phyloP scores from a whole-genome alignment of 179 eudicot genomes.

The Sideroxylon spinosum region DNA sequence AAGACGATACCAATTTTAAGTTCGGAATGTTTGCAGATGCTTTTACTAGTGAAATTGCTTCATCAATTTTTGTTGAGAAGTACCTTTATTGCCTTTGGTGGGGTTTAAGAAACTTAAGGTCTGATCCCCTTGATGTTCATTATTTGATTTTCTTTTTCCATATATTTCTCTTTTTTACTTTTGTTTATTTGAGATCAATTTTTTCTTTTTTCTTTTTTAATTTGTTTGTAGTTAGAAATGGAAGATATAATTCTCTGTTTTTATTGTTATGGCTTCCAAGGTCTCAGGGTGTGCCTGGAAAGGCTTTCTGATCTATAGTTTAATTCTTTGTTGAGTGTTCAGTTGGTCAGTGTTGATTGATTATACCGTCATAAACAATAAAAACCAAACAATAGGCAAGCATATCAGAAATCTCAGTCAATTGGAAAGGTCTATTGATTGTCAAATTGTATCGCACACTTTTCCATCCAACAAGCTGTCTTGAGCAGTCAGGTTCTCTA shows the following conservation, averaged over 20 bases:
- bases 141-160: neutral
- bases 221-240: neutral
- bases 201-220: neutral
- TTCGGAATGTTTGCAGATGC: conserved; percentile 81
- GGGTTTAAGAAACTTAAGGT: conserved; percentile 84
- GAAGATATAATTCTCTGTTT: neutral
- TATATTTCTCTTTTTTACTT: neutral
- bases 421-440: neutral
- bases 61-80: conserved; percentile 48
- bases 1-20: conserved; percentile 42
- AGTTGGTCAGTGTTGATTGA: neutral
- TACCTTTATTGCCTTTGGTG: conserved; percentile 93
- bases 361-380: neutral
- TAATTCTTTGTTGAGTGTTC: neutral
- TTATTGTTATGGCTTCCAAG: neutral
- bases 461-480: neutral
- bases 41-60: conserved; percentile 52
- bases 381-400: neutral
- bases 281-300: neutral
- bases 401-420: neutral
- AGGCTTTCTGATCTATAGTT: neutral
- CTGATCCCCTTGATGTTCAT: neutral
- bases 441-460: neutral
- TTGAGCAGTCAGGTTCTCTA: neutral
- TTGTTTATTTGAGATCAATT: neutral